Evolutionary conservation across 495 filamentous ascomycete species (phyloP), one percentile per base, ranked within the genome.

Genomic region (Echria macrotheca): DNA sequence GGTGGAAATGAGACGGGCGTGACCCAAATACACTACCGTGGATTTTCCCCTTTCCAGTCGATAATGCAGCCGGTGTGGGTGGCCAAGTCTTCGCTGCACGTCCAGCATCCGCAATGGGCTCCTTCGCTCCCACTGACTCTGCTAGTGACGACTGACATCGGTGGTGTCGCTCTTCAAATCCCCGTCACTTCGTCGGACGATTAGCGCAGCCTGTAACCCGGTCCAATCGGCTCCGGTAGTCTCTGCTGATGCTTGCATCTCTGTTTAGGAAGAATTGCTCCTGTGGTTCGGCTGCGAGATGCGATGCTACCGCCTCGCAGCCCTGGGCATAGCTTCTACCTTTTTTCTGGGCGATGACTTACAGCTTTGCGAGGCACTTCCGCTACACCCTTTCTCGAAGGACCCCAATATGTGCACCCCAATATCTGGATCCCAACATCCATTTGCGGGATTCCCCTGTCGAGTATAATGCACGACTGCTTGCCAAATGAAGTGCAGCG

Each of bases 401-500:
- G 52, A 53, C 50, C 50, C 50, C 50, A 52, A 53, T 53, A 53
- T 48, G 44, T n/a, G 18, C 25, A 25, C 31, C 17, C 19, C 45
- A 44, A 49, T 49, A 49, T 45, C 22, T 29, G 18, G 31, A 1
- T 18, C 24, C 46, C 44, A 41, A 21, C 44, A 44, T 15, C 47
- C 35, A 25, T 36, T 48, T 44, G 55, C 38, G 43, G 42, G 47
- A 49, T 32, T 41, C 42, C 52, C 47, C 39, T 55, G 37, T 53
- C 39, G 47, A 50, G 47, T 26, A 40, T 24, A 46, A 49, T 42
- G 47, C 22, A 26, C 35, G 24, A 32, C 28, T 26, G 44, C 26
- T 32, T 14, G 18, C 10, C 53, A 58, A 18, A 61, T 58, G 58
- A 40, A 43, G 10, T 54, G 55, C 58, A 55, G 58, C 58, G 58